These are phyloP conservation scores for Lachancea sp. DNA, from an alignment of 805 yeast genomes.

Conservation along the genomic window DNA sequence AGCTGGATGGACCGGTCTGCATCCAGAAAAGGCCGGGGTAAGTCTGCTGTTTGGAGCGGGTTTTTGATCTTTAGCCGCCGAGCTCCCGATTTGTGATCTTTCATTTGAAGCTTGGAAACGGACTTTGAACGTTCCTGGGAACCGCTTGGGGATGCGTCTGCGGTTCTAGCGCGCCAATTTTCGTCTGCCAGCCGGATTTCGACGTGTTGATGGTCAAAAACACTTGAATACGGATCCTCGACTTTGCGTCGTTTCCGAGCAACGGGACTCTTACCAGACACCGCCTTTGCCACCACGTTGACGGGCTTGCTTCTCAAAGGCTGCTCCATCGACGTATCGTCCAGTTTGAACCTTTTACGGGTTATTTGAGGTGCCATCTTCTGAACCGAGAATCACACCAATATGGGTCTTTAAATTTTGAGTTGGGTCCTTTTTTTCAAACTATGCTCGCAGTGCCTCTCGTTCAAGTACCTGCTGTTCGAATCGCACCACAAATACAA, in stretches of 20 bases:
- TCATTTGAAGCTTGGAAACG: not conserved
- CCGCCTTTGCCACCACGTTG: not conserved
- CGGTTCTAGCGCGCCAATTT: not conserved
- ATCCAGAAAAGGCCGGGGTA: conserved; percentile 5
- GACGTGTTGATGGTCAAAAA: conserved; percentile 1
- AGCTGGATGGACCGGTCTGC: conserved; percentile 19
- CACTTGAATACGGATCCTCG: not conserved
- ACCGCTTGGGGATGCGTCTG: not conserved
- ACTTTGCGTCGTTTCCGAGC: not conserved
- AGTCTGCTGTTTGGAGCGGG: not conserved
- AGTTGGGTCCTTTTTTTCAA: no score
- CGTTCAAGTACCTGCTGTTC: conserved; percentile 51
- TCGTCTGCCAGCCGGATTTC: not conserved
- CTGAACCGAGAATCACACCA: no score
- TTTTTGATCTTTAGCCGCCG: conserved; percentile 10
- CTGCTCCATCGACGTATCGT: not conserved
- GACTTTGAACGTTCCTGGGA: not conserved
- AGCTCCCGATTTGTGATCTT: not conserved
- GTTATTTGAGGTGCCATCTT: not conserved
- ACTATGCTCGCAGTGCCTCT: conserved; percentile 40
- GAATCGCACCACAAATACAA: conserved; percentile 71
- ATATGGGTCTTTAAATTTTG: no score
- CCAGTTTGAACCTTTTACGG: conserved; percentile 3
- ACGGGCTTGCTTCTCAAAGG: conserved; percentile 1
- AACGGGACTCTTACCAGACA: not conserved